Evolutionary conservation across 805 yeast genomes (phyloP), one percentile per base, ranked within the genome.

Genomic region (Sugiyamaella mastotermitis): DNA sequence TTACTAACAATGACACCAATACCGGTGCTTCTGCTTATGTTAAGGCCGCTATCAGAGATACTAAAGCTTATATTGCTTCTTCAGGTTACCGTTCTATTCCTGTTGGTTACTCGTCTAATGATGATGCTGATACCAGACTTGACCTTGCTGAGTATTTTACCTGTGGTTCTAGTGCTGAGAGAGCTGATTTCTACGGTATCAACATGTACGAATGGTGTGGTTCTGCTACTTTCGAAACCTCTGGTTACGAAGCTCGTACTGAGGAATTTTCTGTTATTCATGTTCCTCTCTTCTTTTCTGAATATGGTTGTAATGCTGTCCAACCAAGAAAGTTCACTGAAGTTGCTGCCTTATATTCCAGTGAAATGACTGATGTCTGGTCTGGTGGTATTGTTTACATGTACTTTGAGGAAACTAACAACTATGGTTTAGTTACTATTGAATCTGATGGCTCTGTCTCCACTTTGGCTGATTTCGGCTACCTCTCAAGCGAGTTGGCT

Each of bases 121-220:
- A 88, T 61, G 97, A 84, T 56, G 71, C 79, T 19, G 80, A 75
- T 18, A 86, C 88, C 22, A 77, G 97, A 61, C 76, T 75, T 32
- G 68, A 74, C 23, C 66, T 87, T 56, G 95, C 96, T 30, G 79
- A 79, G 53, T 88, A 81, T 68, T 87, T 88, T 58, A 69, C 82
- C 19, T 88, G 97, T 66, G 95, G 95, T 37, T 73, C 71, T 40
- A 51, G 58, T 5, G 72, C 68, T 21, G 65, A 53, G 35, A 81
- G 78, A 34, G 76, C 75, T 45, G 92, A 82, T 57, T 82, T 83
- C 64, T 83, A 79, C 58, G 94, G 94, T 60, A 75, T 82, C 56
- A 83, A 83, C 72, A 82, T 80, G 81, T 83, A 83, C 66, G 87
- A 81, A 60, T 83, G 94, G 94, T 83, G 94, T 66, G 92, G 92